Evolutionary conservation across 192 early-diverging fungal species (phyloP).

Genomic region (Gigaspora rosea): DNA sequence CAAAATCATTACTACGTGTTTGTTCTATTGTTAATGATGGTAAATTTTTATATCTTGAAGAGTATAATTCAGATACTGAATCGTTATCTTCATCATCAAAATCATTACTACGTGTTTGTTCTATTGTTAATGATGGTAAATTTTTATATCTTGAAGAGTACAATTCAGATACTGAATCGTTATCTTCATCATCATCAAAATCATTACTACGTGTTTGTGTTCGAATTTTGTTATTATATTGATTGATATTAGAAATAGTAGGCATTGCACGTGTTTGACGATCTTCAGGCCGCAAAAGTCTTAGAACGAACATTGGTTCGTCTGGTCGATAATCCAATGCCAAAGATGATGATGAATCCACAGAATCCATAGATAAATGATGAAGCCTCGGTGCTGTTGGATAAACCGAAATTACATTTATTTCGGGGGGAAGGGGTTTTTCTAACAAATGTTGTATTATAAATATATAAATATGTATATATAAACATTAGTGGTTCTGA

Average conservation of each 20-base stretch:
- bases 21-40: not conserved
- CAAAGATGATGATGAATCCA: conserved; percentile 13
- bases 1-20: not conserved
- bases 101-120: not conserved
- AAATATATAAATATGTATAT: not conserved
- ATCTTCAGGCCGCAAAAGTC: conserved; percentile 16
- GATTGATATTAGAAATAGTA: not conserved
- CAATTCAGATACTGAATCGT: not conserved
- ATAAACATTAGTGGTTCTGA: not conserved
- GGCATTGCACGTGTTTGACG: conserved; percentile 21
- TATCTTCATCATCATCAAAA: not conserved
- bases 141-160: not conserved
- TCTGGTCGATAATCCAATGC: conserved; percentile 27
- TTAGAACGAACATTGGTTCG: conserved; percentile 32
- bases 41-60: not conserved
- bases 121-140: not conserved
- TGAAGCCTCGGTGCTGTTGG: conserved; percentile 16
- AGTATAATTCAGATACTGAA: not conserved
- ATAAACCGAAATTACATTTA: conserved; percentile 6
- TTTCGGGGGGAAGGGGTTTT: not conserved
- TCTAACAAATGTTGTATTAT: not conserved
- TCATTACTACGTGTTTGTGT: not conserved
- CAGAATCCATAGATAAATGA: conserved; percentile 26
- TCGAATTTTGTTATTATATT: not conserved
- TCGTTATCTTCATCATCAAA: not conserved